Conservation (phyloP, 306 rosid species). For the Quercus robur region DNA sequence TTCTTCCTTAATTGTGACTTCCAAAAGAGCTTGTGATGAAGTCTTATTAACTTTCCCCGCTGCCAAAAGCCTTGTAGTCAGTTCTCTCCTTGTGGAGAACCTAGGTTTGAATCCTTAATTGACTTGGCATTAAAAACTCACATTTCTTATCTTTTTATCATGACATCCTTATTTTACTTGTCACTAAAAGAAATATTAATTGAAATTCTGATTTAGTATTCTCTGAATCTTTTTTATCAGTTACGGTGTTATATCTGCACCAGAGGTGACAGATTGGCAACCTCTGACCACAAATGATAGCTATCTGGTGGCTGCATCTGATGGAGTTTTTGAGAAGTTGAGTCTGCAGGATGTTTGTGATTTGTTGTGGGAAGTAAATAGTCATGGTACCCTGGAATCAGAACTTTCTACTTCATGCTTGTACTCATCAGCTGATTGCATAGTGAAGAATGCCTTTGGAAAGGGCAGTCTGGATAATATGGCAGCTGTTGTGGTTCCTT, state of each 20-base stretch:
- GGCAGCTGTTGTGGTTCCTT: constrained; percentile 87
- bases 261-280: constrained; percentile 95
- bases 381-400: constrained; percentile 33
- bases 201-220: constrained; percentile 24
- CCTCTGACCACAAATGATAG: constrained; percentile 81
- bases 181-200: background rate
- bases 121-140: too few species aligned
- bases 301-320: constrained; percentile 91
- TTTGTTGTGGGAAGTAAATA: constrained; percentile 72
- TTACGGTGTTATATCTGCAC: constrained; percentile 86
- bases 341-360: constrained; percentile 88
- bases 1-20: background rate
- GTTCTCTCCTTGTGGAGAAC: too few species aligned
- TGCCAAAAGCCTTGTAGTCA: too few species aligned
- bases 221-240: constrained; percentile 36
- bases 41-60: background rate
- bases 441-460: constrained; percentile 61
- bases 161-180: background rate
- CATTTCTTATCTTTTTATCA: background rate
- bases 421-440: constrained; percentile 75
- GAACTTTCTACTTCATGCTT: constrained; percentile 56
- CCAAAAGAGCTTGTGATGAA: background rate
- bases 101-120: too few species aligned
- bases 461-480: constrained; percentile 89
- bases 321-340: constrained; percentile 91